Evolutionary conservation across 805 yeast species (phyloP), one percentile per base, ranked within the genome.

Genomic region (Zygoascus bituminiphila): DNA sequence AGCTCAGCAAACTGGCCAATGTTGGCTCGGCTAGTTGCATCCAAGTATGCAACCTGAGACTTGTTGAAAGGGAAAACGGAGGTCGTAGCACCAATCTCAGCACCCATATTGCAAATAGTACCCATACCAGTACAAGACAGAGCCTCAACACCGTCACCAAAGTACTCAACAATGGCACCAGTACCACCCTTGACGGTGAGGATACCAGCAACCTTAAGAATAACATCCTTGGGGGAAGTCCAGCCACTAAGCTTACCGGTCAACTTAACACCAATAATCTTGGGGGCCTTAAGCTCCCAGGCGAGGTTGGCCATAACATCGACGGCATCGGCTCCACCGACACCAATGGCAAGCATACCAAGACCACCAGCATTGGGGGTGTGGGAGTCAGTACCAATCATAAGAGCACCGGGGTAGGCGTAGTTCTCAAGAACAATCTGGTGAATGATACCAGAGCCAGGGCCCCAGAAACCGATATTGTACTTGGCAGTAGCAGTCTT

Each of bases 311-410:
- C 86, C 81, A 91, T 79, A 51, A 88, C 97, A 68, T 89, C 97
- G 58, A 89, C 97, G 54, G 96, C 97, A 70, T 89, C 98, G 57
- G 98, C 98, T 78, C 97, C 98, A 77, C 97, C 98, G 58, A 89
- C 97, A 79, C 97, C 98, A 60, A 91, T 91, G 57, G 97, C 96
- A 63, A 89, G 79, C 73, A 87, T 94, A 74, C 97, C 97, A 64
- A 89, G 78, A 72, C 97, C 97, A 77, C 97, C 97, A 51, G 96
- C 97, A 69, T 89, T 89, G 53, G 97, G 97, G 60, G 97, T 89
- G 72, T 89, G 97, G 26, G 96, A 87, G 73, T 89, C 97, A 48
- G 97, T 89, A 76, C 97, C 97, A 59, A 89, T 80, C 75, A 89
- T 83, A 75, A 91, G 77, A 57, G 91, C 86, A 74, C 98, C 97